These are phyloP conservation scores for Epichloe elymi DNA, from an alignment of 2,329 filamentous ascomycete genomes.

Conservation along the genomic window DNA sequence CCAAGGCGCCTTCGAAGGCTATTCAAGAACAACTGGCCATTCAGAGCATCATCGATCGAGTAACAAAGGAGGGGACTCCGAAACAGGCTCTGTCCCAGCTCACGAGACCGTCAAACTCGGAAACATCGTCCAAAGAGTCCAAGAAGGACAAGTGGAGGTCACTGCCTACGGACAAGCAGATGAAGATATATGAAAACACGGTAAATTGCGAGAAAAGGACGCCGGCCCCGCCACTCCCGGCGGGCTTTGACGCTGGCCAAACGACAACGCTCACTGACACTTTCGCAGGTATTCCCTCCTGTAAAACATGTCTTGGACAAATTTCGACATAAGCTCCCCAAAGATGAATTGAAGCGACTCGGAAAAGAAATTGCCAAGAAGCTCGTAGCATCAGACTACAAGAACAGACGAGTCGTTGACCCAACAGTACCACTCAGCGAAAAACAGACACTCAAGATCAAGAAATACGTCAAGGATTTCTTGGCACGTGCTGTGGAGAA, in stretches of 20 bases:
- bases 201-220: conserved; percentile 35
- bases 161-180: conserved; percentile 69
- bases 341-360: conserved; percentile 55
- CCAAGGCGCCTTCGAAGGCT: conserved; percentile 52
- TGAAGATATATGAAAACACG: conserved; percentile 89
- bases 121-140: conserved; percentile 40
- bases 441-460: conserved; percentile 72
- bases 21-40: conserved; percentile 56
- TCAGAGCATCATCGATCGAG: conserved; percentile 74
- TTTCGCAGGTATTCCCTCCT: conserved; percentile 59
- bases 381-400: conserved; percentile 82
- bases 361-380: conserved; percentile 67
- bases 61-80: conserved; percentile 54
- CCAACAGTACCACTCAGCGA: conserved; percentile 57
- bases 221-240: no score
- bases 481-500: conserved; percentile 78
- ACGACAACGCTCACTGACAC: neutral
- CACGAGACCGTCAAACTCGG: conserved; percentile 39
- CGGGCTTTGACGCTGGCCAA: no score
- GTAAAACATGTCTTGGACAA: conserved; percentile 79
- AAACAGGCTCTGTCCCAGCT: conserved; percentile 46
- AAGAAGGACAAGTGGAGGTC: conserved; percentile 61
- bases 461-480: conserved; percentile 70
- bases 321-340: conserved; percentile 75
- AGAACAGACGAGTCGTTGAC: conserved; percentile 73